Evolutionary conservation across 1,284 basidiomycete genomes (phyloP).

Genomic region (Puccinia polysora): DNA sequence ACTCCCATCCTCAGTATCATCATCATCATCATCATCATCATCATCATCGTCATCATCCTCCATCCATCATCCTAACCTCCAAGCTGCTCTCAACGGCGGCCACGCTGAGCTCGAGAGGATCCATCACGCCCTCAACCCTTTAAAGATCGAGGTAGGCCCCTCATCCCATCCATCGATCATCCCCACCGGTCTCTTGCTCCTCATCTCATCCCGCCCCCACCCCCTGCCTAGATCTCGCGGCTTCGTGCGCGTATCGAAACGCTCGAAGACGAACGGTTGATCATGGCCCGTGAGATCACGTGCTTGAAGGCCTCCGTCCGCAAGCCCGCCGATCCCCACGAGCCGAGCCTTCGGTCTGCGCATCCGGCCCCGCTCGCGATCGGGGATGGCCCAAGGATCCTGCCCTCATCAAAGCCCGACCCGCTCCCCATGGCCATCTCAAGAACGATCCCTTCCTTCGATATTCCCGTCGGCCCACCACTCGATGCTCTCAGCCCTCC

Average conservation of each 20-base stretch:
- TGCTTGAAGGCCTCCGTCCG: constrained; percentile 1
- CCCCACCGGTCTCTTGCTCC: neutral
- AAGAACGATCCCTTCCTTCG: no score
- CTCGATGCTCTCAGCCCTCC: no score
- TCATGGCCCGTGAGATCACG: constrained; percentile 30
- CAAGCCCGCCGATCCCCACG: neutral
- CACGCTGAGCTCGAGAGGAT: constrained; percentile 9
- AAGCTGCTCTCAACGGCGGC: neutral
- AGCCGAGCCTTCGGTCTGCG: neutral
- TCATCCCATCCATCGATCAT: neutral
- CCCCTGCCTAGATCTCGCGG: constrained; percentile 20
- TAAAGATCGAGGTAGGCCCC: constrained; percentile 11
- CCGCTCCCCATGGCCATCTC: neutral
- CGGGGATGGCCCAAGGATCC: neutral
- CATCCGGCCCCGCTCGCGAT: constrained; percentile 6
- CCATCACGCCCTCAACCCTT: neutral
- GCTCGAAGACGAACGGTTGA: constrained; percentile 17
- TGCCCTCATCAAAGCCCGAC: neutral
- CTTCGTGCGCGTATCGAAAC: constrained; percentile 17
- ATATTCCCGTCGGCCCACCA: constrained; percentile 24
- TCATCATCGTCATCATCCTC: neutral
- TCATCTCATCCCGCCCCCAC: neutral
- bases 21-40: no score
- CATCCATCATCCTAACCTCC: neutral
- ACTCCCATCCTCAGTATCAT: no score